A percentile compares a stretch with the other conserved stretches of the same genome.
These are phyloP conservation scores for Annulohypoxylon nitens DNA, from an alignment of 495 filamentous ascomycete genomes.

Conservation along the genomic window DNA sequence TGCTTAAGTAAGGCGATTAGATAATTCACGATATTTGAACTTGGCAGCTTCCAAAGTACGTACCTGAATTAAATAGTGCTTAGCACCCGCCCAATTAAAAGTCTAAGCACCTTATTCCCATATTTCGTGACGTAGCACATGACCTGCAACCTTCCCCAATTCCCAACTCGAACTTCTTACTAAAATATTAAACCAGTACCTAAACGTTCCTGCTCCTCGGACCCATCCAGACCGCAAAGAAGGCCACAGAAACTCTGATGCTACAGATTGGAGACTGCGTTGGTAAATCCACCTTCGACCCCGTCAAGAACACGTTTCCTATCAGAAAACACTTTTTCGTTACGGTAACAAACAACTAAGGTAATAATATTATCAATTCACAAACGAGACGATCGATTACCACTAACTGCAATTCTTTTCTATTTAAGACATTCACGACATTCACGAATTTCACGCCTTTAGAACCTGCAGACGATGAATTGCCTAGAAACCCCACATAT, in stretches of 20 bases:
- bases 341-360: background rate
- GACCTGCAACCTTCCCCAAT: conserved; percentile 35
- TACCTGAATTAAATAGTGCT: conserved; percentile 2
- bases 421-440: background rate
- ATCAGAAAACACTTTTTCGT: background rate
- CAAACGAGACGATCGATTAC: background rate
- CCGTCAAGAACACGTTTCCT: conserved; percentile 5
- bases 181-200: background rate
- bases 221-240: conserved; percentile 26
- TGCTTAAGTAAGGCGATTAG: conserved; percentile 13
- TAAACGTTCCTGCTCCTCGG: conserved; percentile 38
- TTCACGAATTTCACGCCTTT: too few relatives aligned
- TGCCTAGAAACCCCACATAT: background rate
- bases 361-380: background rate
- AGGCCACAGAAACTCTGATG: conserved; percentile 17
- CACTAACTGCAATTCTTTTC: background rate
- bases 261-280: background rate
- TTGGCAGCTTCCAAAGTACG: background rate
- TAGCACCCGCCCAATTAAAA: conserved; percentile 21
- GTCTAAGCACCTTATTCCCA: conserved; percentile 10
- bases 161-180: conserved; percentile 1
- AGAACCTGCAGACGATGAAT: too few relatives aligned
- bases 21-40: background rate
- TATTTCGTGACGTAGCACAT: conserved; percentile 47
- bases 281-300: conserved; percentile 4